Evolutionary conservation across 805 yeast genomes (phyloP).

Genomic region (Ogataea parapolymorpha): DNA sequence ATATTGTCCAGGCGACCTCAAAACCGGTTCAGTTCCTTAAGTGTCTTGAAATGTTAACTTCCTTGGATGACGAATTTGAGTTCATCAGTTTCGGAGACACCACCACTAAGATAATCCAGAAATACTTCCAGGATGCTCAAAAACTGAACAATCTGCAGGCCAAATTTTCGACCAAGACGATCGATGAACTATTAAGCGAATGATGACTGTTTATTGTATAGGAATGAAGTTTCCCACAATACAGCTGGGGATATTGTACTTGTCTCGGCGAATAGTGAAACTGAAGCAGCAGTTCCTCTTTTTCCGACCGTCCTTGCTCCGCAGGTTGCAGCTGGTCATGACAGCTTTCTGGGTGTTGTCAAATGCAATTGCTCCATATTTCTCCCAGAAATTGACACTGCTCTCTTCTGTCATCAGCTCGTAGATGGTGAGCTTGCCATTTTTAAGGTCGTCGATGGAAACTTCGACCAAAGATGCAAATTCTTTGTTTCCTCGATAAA

Average conservation of each 20-base stretch:
- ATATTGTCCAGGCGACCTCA: constrained; percentile 31
- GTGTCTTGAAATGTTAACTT: constrained; percentile 28
- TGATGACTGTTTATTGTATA: constrained; percentile 33
- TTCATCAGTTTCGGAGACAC: constrained; percentile 32
- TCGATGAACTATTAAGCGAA: constrained; percentile 3
- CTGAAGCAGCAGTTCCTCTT: constrained; percentile 88
- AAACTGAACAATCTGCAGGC: constrained; percentile 6
- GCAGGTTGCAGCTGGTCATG: constrained; percentile 81
- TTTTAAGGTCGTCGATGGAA: constrained; percentile 83
- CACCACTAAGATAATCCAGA: constrained; percentile 26
- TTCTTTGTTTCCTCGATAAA: constrained; percentile 91
- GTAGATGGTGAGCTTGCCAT: constrained; percentile 88
- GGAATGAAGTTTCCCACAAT: constrained; percentile 96
- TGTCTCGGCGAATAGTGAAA: constrained; percentile 87
- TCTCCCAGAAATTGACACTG: constrained; percentile 97
- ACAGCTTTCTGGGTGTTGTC: constrained; percentile 96
- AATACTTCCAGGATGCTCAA: constrained; percentile 22
- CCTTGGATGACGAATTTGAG: constrained; percentile 11
- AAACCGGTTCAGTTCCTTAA: constrained; percentile 32
- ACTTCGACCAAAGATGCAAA: constrained; percentile 92
- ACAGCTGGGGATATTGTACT: constrained; percentile 93
- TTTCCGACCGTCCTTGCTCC: constrained; percentile 77
- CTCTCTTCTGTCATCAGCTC: constrained; percentile 94
- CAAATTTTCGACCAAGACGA: not conserved
- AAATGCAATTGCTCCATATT: constrained; percentile 93